A percentile compares a stretch with the other conserved stretches of the same genome.
phyloP scores from a whole-genome alignment of 345 rosid genomes.

The Linum lewisii region DNA sequence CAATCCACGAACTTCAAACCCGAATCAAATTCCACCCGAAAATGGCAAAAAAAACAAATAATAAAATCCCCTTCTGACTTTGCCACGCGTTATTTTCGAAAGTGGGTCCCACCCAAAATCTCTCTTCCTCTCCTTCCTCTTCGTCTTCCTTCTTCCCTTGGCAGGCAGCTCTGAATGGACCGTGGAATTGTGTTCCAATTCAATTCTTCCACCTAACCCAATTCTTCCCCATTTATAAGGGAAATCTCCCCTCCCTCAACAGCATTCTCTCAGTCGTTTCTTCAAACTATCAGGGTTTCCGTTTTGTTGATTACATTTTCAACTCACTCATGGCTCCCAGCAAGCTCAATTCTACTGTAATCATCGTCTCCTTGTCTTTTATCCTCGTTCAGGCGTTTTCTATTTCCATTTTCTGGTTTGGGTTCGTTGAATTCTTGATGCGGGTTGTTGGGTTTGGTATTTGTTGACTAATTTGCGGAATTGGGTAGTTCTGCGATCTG shows the following conservation, averaged over 20 bases:
- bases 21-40: too few relatives aligned
- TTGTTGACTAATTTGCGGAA: background rate
- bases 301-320: background rate
- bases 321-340: conserved; percentile 38
- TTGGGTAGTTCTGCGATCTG: background rate
- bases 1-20: background rate
- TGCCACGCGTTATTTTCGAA: background rate
- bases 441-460: background rate
- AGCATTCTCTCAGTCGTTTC: background rate
- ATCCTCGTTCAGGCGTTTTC: background rate
- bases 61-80: background rate
- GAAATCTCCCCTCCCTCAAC: background rate
- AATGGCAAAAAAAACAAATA: too few relatives aligned
- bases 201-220: background rate
- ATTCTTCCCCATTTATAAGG: background rate
- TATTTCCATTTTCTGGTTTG: background rate
- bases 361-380: conserved; percentile 9
- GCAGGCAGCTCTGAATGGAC: background rate
- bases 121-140: background rate
- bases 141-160: background rate
- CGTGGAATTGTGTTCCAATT: background rate
- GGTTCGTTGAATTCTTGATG: background rate
- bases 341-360: conserved; percentile 43
- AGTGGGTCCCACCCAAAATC: background rate
- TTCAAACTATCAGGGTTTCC: background rate